Evolutionary conservation across 306 rosid species (phyloP).

Genomic region (Spatholobus suberectus): DNA sequence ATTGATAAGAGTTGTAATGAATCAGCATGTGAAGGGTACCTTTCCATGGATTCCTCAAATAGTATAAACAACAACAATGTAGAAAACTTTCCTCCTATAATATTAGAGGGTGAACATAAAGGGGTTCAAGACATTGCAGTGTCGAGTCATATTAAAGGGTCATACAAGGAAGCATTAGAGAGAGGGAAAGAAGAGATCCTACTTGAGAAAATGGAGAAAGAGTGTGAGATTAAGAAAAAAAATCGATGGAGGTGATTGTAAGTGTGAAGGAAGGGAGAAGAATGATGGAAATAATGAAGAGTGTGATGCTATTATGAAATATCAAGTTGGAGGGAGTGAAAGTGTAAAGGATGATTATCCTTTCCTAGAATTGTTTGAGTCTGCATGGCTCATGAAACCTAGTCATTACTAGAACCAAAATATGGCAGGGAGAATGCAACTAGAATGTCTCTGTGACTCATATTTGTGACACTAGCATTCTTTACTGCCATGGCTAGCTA

Average conservation of each 20-base stretch:
- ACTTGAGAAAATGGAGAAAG: not conserved
- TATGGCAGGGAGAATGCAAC: not conserved
- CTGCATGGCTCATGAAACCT: conserved; percentile 67
- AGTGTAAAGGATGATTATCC: conserved; percentile 7
- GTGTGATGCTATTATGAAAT: conserved; percentile 5
- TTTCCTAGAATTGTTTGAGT: conserved; percentile 68
- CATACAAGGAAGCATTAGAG: conserved; percentile 51
- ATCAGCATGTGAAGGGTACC: not conserved
- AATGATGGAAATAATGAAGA: conserved; percentile 3
- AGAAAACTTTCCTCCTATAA: conserved; percentile 41
- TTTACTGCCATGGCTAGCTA: not conserved
- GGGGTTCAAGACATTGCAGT: not conserved
- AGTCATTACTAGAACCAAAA: not conserved
- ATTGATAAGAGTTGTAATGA: conserved; percentile 46
- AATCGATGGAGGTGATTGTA: not conserved
- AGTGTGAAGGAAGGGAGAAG: conserved; percentile 29
- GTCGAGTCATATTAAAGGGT: conserved; percentile 15
- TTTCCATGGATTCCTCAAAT: conserved; percentile 6
- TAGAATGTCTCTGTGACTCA: not conserved
- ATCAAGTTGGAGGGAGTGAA: conserved; percentile 11
- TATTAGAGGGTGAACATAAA: conserved; percentile 41
- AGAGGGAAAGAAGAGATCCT: conserved; percentile 43
- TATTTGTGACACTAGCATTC: not conserved
- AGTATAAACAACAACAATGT: not conserved
- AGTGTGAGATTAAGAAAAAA: not conserved